phyloP scores from a whole-genome alignment of 192 early-diverging fungal genomes.

The Gamsiella multidivaricata region DNA sequence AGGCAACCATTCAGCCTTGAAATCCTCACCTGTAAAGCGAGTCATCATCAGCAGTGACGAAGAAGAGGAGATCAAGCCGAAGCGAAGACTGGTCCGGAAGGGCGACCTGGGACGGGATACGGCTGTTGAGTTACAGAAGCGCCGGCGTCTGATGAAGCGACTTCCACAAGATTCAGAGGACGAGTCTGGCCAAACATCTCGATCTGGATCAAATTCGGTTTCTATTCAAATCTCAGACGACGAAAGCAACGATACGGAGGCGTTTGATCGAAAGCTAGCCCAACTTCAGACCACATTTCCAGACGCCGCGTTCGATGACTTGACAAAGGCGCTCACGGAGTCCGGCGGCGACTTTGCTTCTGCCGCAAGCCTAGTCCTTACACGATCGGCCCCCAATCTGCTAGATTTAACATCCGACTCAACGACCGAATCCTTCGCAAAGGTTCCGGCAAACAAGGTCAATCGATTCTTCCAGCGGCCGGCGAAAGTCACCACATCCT shows the following conservation, averaged over 20 bases:
- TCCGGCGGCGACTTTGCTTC: constrained; percentile 20
- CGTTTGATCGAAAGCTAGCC: constrained; percentile 17
- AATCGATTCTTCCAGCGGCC: constrained; percentile 9
- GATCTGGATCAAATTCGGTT: constrained; percentile 7
- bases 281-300: constrained; percentile 31
- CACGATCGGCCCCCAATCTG: neutral
- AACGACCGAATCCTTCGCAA: no score
- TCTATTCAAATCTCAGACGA: constrained; percentile 26
- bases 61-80: constrained; percentile 17
- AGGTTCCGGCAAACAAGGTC: neutral
- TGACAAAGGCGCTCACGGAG: constrained; percentile 15
- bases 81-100: constrained; percentile 25
- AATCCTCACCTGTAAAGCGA: neutral
- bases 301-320: constrained; percentile 12
- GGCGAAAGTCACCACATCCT: neutral
- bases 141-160: constrained; percentile 27
- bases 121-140: constrained; percentile 12
- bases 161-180: constrained; percentile 18
- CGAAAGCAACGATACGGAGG: neutral
- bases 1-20: neutral
- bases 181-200: neutral
- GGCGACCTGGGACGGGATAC: neutral
- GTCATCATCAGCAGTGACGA: constrained; percentile 38
- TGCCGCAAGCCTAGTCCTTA: constrained; percentile 22
- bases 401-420: neutral